These are phyloP conservation scores for Actinomortierella ambigua DNA, from an alignment of 371 early-diverging fungal species.

Conservation along the genomic window DNA sequence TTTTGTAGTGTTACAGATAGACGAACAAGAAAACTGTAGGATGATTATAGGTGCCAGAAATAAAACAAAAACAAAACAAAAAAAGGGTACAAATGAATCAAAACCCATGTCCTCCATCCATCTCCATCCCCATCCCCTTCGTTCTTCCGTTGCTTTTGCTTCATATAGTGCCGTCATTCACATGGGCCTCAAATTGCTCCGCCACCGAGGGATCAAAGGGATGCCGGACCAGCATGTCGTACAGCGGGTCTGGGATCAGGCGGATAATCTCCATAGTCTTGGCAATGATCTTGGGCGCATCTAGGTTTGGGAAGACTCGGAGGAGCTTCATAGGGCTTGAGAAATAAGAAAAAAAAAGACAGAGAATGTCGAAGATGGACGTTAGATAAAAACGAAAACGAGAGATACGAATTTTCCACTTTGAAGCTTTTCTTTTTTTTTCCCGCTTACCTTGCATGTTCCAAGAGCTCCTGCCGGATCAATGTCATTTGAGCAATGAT, in stretches of 20 bases:
- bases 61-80: no score
- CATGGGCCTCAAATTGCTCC: conserved; percentile 19
- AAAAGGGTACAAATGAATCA: no score
- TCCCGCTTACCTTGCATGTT: conserved; percentile 55
- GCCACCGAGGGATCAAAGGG: conserved; percentile 72
- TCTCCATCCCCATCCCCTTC: no score
- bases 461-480: conserved; percentile 77
- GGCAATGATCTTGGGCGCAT: conserved; percentile 72
- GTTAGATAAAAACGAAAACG: not conserved
- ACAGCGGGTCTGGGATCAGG: conserved; percentile 68
- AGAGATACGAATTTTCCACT: no score
- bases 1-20: no score
- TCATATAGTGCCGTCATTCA: no score
- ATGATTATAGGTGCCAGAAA: no score
- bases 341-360: not conserved
- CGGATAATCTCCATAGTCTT: conserved; percentile 65
- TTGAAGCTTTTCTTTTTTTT: no score
- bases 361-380: no score
- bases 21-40: no score
- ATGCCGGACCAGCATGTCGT: conserved; percentile 79
- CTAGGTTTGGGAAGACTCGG: conserved; percentile 78
- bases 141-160: no score
- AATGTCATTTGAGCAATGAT: conserved; percentile 83
- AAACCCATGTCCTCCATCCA: no score
- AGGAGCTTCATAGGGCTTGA: conserved; percentile 80